Evolutionary conservation across 2,329 filamentous ascomycete species (phyloP), one percentile per base, ranked within the genome.

Genomic region (Zarea fungicola): DNA sequence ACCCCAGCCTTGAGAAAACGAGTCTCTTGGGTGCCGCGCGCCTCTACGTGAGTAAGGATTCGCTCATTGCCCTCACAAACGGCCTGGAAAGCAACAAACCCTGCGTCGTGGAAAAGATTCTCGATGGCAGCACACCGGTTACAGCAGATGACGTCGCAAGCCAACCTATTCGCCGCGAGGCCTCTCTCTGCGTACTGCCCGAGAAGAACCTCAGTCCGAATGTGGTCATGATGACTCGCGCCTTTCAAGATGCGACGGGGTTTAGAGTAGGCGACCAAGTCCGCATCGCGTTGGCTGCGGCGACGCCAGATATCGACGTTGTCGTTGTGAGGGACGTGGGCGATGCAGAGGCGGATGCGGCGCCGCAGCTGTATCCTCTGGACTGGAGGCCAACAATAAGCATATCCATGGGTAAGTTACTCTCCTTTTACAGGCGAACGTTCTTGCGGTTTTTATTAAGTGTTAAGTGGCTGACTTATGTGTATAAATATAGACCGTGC

Each of bases 191-290:
- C 69, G 69, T 71, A 1, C 64, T 75, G 14, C 71, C 74, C 2
- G 73, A 75, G 37, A 77, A 84, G 62, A 82, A 83, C 58, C 71
- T 89, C 56, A 78, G 83, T 60, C 81, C 80, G 55, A 78, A 84
- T 54, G 75, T 89, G 49, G 72, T 87, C 42, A 77, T 91, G 72
- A 80, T 88, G 71, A 84, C 87, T 19, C 84, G 87, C 54, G 74
- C 81, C 6, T 80, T 95, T 47, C 84, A 87, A 54, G 84, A 87
- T 29, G 77, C 81, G 6, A 86, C 86, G 56, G 81, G 80, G 1
- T 78, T 95, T 57, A 84, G 85, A 52, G 72, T 93, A 4, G 83
- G 82, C 14, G 86, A 90, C 42, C 77, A 81, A 43, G 69, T 78
- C 28, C 67, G 66, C 28, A 72, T 95, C 41, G 74, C 76, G 7